Evolutionary conservation across 1,284 basidiomycete genomes (phyloP), one percentile per base, ranked within the genome.

Genomic region (Boletellus deceptivus): DNA sequence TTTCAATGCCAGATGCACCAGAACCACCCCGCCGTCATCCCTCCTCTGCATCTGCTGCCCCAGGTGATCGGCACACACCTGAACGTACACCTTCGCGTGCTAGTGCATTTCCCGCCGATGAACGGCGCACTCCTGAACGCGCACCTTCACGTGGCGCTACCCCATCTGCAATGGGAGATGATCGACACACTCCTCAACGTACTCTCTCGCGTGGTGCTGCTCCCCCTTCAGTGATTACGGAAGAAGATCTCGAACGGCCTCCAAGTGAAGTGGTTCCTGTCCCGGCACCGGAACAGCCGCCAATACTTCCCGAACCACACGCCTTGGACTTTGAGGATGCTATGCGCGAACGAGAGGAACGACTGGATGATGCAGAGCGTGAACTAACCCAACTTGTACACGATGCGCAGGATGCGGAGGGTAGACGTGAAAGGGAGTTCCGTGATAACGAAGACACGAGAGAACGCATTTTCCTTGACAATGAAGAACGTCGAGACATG

Each of bases 361-460:
- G 79, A 17, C 70, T 88, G 24, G 74, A 75, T 8, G 80, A 81
- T 4, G 72, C 79, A 25, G 81, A 83, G 44, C 65, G 70, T 17
- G 75, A 74, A 29, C 56, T 87, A 13, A 67, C 72, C 1, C 68
- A 77, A 29, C 69, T 77, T 8, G 70, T 74, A 8, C 70, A 74
- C 11, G 72, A 74, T 1, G 75, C 81, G 0, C 72, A 77, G 40
- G 76, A 80, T 42, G 78, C 77, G 2, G 87, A 90, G 60, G 74
- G 78, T 36, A 71, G 70, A 44, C 77, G 86, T 11, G 86, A 89
- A 53, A 64, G 65, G 4, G 78, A 82, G 34, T 89, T 86, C 70
- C 75, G 78, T 14, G 70, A 71, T 1, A 77, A 79, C 55, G 88
- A 90, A 64, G 80, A 83, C 10, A 81, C 80, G 47, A 73, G 87